Conservation (phyloP, 2,329 filamentous ascomycete species). For the Aspergillus tubingensis region DNA sequence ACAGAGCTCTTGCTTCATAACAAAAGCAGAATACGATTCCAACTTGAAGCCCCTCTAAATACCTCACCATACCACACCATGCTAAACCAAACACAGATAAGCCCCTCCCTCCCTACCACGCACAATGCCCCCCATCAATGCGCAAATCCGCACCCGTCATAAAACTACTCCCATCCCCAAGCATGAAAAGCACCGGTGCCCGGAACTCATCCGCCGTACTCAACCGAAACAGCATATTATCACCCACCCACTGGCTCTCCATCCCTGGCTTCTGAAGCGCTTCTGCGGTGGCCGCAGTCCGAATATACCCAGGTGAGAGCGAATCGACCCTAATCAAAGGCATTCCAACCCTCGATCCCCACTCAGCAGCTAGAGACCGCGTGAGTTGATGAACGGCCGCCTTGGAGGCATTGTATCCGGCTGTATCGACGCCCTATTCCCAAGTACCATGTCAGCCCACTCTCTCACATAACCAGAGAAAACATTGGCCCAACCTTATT, state of each 20-base stretch:
- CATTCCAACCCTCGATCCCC: slow-evolving; percentile 34
- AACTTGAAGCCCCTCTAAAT: no score
- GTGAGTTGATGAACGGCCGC: slow-evolving; percentile 49
- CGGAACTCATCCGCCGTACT: slow-evolving; percentile 32
- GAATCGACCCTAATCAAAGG: slow-evolving; percentile 25
- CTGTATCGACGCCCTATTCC: slow-evolving; percentile 17
- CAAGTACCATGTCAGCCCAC: not conserved
- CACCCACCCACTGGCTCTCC: slow-evolving; percentile 18
- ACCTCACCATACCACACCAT: no score
- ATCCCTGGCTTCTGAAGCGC: slow-evolving; percentile 19
- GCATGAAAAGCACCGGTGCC: slow-evolving; percentile 32
- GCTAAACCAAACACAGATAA: no score
- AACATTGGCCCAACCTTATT: slow-evolving; percentile 16
- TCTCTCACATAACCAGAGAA: no score
- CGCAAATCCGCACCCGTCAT: slow-evolving; percentile 39
- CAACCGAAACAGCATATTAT: slow-evolving; percentile 27
- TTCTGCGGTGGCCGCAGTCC: slow-evolving; percentile 18
- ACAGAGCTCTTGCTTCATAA: no score
- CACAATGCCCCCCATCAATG: slow-evolving; percentile 32
- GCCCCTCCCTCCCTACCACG: not conserved
- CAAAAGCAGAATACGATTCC: no score
- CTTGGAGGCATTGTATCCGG: slow-evolving; percentile 50
- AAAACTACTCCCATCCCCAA: slow-evolving; percentile 37
- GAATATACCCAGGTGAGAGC: slow-evolving; percentile 25
- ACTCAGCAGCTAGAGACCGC: slow-evolving; percentile 50